Conservation (phyloP, 345 rosid species). For the Crucihimalaya himalaica region DNA sequence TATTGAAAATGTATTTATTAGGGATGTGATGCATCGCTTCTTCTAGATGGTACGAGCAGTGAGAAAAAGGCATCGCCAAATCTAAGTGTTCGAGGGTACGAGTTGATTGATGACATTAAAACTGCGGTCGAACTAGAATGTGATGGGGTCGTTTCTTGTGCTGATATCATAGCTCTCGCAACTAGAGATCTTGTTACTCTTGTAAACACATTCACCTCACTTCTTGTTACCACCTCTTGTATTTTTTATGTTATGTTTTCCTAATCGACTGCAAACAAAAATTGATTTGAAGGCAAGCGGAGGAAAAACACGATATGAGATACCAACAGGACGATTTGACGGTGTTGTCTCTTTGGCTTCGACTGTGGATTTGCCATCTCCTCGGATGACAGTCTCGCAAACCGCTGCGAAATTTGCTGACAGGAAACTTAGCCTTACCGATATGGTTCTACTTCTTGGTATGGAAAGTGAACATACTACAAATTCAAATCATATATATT, state of each 20-base stretch:
- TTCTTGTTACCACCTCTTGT: background rate
- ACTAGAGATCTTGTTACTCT: conserved; percentile 59
- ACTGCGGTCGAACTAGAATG: conserved; percentile 46
- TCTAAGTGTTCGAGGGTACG: conserved; percentile 52
- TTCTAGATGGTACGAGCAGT: conserved; percentile 44
- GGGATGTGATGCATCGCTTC: conserved; percentile 72
- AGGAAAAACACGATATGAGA: conserved; percentile 45
- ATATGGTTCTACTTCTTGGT: conserved; percentile 69
- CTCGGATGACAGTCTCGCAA: conserved; percentile 14
- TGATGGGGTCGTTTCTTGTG: conserved; percentile 51
- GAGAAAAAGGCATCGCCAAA: conserved; percentile 52
- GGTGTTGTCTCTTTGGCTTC: conserved; percentile 38
- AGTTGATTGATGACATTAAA: conserved; percentile 51
- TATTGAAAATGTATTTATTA: conserved; percentile 29
- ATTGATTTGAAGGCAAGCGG: conserved; percentile 38
- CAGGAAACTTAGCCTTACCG: conserved; percentile 44
- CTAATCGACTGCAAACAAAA: background rate
- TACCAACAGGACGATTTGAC: conserved; percentile 54
- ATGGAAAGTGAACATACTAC: background rate
- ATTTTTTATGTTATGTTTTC: background rate
- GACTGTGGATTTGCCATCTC: conserved; percentile 42
- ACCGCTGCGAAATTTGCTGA: conserved; percentile 35
- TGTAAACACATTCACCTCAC: conserved; percentile 34
- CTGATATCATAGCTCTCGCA: conserved; percentile 57
- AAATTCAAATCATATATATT: background rate